Evolutionary conservation across 2,329 filamentous ascomycete species (phyloP).

Genomic region (Chaetomium olivaceum): DNA sequence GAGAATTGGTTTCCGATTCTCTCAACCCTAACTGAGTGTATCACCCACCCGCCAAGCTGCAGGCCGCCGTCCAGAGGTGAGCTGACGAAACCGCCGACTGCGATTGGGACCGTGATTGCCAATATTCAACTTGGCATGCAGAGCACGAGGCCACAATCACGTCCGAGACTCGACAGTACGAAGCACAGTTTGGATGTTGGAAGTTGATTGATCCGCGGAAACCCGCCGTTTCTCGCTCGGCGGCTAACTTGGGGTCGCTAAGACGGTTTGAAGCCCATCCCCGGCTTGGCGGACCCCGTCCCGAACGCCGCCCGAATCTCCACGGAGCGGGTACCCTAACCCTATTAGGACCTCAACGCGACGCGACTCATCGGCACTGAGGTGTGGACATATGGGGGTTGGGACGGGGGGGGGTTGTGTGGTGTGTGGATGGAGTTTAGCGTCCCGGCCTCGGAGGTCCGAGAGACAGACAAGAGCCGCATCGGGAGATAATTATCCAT

Average conservation of each 20-base stretch:
- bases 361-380: background rate
- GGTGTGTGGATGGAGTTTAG: no score
- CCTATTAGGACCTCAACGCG: background rate
- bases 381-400: no score
- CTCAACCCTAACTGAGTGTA: background rate
- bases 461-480: background rate
- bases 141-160: background rate
- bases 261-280: slow-evolving; percentile 5
- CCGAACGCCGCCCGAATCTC: background rate
- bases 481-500: background rate
- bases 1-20: slow-evolving; percentile 14
- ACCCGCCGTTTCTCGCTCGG: background rate
- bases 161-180: background rate
- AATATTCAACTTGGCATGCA: slow-evolving; percentile 15
- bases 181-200: background rate
- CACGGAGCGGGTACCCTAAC: background rate
- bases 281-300: slow-evolving; percentile 21
- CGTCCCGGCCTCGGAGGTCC: background rate
- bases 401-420: no score
- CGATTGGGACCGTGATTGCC: slow-evolving; percentile 1
- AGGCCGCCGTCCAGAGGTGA: background rate
- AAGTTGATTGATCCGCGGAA: background rate
- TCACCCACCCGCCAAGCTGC: slow-evolving; percentile 8
- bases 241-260: slow-evolving; percentile 14
- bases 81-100: slow-evolving; percentile 12